phyloP scores from a whole-genome alignment of 306 rosid genomes.

The Arachis hypogaea region DNA sequence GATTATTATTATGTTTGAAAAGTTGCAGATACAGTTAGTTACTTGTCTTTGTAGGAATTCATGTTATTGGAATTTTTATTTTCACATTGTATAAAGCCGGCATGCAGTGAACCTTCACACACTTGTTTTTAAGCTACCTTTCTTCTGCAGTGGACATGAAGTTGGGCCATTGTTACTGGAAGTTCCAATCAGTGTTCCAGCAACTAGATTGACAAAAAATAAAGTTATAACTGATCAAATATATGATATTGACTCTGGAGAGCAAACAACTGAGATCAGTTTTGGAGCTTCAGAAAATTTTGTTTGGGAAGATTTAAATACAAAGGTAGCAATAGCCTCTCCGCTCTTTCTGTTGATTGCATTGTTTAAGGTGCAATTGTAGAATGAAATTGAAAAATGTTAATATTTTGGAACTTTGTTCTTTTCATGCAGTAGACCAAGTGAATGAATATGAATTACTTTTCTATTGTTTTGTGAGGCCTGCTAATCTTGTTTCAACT shows the following conservation, averaged over 20 bases:
- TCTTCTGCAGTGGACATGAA: conserved; percentile 71
- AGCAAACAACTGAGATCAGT: conserved; percentile 32
- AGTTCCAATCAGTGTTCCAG: conserved; percentile 45
- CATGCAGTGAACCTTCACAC: conserved; percentile 29
- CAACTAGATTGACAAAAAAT: conserved; percentile 42
- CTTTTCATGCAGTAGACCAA: conserved; percentile 25
- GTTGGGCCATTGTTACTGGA: conserved; percentile 65
- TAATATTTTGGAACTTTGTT: not conserved
- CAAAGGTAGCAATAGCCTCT: conserved; percentile 51
- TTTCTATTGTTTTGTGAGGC: conserved; percentile 16
- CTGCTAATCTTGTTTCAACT: conserved; percentile 26
- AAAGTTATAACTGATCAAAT: conserved; percentile 40
- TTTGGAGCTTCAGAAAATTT: conserved; percentile 45
- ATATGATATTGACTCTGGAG: conserved; percentile 42
- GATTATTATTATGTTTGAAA: conserved; percentile 1
- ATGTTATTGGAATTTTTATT: conserved; percentile 3
- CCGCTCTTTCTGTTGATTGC: conserved; percentile 14
- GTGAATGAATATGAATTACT: conserved; percentile 4
- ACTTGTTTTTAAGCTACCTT: conserved; percentile 25
- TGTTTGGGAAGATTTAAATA: conserved; percentile 44
- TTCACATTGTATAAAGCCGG: conserved; percentile 1
- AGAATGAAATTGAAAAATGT: conserved; percentile 13
- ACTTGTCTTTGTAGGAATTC: conserved; percentile 13
- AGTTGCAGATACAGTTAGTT: not conserved
- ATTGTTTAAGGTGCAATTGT: conserved; percentile 4